Evolutionary conservation across 441 rosid genomes (phyloP), one percentile per base, ranked within the genome.

Genomic region (Macaranga tanarius): DNA sequence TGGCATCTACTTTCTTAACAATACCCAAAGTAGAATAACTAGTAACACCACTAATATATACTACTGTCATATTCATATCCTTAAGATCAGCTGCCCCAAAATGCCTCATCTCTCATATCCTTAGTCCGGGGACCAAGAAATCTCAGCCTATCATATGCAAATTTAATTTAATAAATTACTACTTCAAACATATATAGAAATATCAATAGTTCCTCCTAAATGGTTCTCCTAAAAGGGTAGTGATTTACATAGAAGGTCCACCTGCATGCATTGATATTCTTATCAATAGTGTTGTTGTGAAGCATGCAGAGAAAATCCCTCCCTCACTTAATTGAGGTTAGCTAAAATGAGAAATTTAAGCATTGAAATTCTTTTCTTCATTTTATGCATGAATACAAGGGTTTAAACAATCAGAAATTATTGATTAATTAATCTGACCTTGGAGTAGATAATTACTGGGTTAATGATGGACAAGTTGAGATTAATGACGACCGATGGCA

Each of bases 401-500:
- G 20, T 73, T 72, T 22, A 51, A 51, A 19, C n/a, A 50, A 62
- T 22, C 40, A 48, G 62, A 57, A 66, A 51, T 56, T 23, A 5
- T 67, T 13, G 60, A 34, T 5, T 20, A 8, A 10, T 58, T 48
- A 13, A 47, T 58, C 45, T 17, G 4, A 45, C 17, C 87, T 95
- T 55, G 77, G 93, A 47, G 96, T 92, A 34, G 97, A 95, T 70
- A 82, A 23, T 79, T 92, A 90, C 64, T 95, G 93, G 94, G 94
- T 91, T 67, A 91, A 95, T 76, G 97, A 97, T 17, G 99, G 99
- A 65, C 94, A 92, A 71, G 82, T 82, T 11, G 97, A 95, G 79
- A 77, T 84, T 40, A 83, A 67, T 38, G 92, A 89, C 48, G 84
- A 81, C 23, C 76, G 89, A 61, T 95, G 99, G 99, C 93, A 91